phyloP scores from a whole-genome alignment of 2,329 filamentous ascomycete species.

The Aspergillus pseudoglaucus region DNA sequence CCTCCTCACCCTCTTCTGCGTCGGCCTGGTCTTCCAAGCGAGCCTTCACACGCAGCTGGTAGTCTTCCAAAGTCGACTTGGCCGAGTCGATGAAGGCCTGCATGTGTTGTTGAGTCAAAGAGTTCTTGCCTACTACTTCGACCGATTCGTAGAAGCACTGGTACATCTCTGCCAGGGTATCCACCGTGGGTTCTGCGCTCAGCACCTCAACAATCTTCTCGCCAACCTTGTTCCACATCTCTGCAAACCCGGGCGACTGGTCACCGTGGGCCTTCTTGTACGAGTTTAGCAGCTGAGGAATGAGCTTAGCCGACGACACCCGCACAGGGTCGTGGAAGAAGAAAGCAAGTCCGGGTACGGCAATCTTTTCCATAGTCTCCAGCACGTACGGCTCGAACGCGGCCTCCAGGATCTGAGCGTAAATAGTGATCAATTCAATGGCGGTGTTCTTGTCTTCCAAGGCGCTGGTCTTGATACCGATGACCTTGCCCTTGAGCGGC shows the following conservation, averaged over 20 bases:
- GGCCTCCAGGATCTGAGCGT: constrained; percentile 89
- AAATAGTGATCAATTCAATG: constrained; percentile 96
- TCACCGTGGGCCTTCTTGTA: constrained; percentile 88
- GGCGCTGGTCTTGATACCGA: constrained; percentile 93
- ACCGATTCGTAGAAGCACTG: constrained; percentile 99
- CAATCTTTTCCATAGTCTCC: constrained; percentile 95
- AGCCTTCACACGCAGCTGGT: constrained; percentile 76
- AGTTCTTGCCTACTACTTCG: constrained; percentile 83
- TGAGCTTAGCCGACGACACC: constrained; percentile 87
- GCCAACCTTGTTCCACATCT: constrained; percentile 77
- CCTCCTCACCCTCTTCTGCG: constrained; percentile 82
- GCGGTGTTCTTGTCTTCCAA: constrained; percentile 99
- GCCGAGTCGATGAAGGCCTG: constrained; percentile 79
- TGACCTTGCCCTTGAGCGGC: constrained; percentile 93
- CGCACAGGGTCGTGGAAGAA: constrained; percentile 99
- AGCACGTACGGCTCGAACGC: constrained; percentile 87
- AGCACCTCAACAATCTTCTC: constrained; percentile 91
- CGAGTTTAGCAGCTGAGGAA: constrained; percentile 85
- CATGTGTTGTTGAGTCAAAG: constrained; percentile 73
- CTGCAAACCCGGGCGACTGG: constrained; percentile 69
- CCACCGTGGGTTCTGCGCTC: constrained; percentile 87
- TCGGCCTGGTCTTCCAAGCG: constrained; percentile 80
- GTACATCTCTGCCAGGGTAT: constrained; percentile 97
- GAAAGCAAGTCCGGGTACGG: constrained; percentile 86
- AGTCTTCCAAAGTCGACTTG: constrained; percentile 81